Evolutionary conservation across 1,284 basidiomycete genomes (phyloP).

Genomic region (Rhizoctonia solani): DNA sequence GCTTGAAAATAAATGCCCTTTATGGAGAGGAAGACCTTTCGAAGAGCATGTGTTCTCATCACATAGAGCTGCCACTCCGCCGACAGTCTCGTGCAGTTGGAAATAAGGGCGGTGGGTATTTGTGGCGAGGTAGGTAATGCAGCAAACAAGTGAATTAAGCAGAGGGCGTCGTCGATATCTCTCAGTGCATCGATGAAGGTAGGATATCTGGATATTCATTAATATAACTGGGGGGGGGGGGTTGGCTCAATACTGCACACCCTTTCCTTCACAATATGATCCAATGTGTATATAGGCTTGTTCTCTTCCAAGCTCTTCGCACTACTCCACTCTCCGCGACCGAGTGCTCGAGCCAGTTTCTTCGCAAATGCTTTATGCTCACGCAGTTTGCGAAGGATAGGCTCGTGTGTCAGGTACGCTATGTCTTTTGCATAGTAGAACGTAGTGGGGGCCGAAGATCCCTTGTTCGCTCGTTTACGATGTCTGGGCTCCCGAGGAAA

Average conservation of each 20-base stretch:
- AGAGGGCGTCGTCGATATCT: constrained; percentile 97
- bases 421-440: constrained; percentile 99
- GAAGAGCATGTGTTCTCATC: constrained; percentile 84
- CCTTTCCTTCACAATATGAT: constrained; percentile 99
- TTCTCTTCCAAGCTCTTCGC: constrained; percentile 94
- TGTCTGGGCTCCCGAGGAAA: constrained; percentile 95
- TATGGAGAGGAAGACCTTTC: constrained; percentile 95
- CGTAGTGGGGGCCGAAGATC: constrained; percentile 92
- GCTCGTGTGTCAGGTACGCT: constrained; percentile 96
- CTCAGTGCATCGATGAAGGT: constrained; percentile 95
- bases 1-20: constrained; percentile 99
- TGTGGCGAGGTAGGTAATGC: constrained; percentile 82
- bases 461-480: constrained; percentile 96
- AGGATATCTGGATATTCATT: constrained; percentile 96
- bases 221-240: no score
- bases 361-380: constrained; percentile 99
- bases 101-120: constrained; percentile 81
- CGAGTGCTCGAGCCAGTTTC: constrained; percentile 92
- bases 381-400: constrained; percentile 90
- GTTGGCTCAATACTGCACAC: no score
- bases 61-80: constrained; percentile 96
- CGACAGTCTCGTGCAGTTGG: constrained; percentile 88
- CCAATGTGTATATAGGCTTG: constrained; percentile 85
- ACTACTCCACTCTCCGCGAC: constrained; percentile 91
- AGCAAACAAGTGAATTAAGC: constrained; percentile 92